Evolutionary conservation across 2,329 filamentous ascomycete species (phyloP), one percentile per base, ranked within the genome.

Genomic region (Ustulina deusta): DNA sequence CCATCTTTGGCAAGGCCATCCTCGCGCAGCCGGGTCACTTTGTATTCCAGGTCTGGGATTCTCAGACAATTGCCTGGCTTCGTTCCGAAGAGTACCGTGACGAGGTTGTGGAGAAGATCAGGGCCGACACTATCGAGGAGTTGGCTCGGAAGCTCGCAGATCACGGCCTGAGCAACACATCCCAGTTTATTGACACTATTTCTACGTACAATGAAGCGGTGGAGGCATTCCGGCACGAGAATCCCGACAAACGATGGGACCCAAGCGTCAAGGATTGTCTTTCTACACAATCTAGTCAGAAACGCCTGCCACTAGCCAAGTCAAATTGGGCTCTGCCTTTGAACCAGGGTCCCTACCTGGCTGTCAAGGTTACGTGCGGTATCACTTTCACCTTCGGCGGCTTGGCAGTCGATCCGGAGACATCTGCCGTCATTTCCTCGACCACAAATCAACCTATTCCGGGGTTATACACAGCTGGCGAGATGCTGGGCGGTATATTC

Each of bases 41-140:
- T 7, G 49, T 27, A 34, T 52, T 52, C 49, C 49, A 52, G 10
- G 49, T 52, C 15, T 52, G 49, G 49, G 49, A 52, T 52, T 52
- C 29, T 13, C 49, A 52, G 27, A 20, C 27, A n/a, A 52, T 52
- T 3, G 17, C 49, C 17, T 52, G 49, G 49, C 49, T 52, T 32
- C 49, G 49, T 10, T 20, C 49, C 5, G 49, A 52, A 22, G 49
- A 52, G 17, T 52, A 52, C 17, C 49, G 49, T 7, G 49, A 52
- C 29, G 27, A 52, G 7, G 49, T 52, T 2, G 49, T 52, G 15
- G 49, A 52, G 49, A 52, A 34, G 27, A 52, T 52, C 6, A 32
- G 20, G 17, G 49, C 49, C 3, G 49, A 52, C 49, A 52, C 49
- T 20, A 20, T 52, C 17, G 49, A 52, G 9, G 49, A 52, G 17